These are phyloP conservation scores for Moelleriella libera DNA, from an alignment of 2,329 filamentous ascomycete genomes.

Conservation along the genomic window DNA sequence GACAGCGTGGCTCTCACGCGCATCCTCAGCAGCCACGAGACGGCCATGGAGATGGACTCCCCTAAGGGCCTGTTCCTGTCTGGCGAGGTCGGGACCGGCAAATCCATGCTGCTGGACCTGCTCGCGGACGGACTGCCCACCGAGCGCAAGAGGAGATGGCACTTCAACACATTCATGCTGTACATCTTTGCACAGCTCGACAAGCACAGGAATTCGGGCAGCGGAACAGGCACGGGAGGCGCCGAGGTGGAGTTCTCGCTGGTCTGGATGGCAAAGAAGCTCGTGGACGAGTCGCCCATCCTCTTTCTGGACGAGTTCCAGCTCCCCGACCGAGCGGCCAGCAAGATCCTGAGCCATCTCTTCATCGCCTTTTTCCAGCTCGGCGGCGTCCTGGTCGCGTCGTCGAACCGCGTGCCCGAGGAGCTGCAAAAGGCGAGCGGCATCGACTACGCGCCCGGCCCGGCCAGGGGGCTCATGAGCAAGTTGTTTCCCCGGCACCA, in stretches of 20 bases:
- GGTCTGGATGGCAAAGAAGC: constrained; percentile 60
- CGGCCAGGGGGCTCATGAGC: constrained; percentile 35
- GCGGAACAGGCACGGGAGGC: constrained; percentile 2
- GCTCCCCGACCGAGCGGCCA: constrained; percentile 62
- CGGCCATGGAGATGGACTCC: constrained; percentile 56
- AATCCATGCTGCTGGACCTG: constrained; percentile 73
- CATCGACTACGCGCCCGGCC: constrained; percentile 47
- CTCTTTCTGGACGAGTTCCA: constrained; percentile 77
- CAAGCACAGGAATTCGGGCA: constrained; percentile 34
- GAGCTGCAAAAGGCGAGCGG: constrained; percentile 65
- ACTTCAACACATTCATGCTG: constrained; percentile 80
- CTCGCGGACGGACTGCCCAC: constrained; percentile 68
- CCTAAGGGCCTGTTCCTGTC: constrained; percentile 65
- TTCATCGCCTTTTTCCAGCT: constrained; percentile 72
- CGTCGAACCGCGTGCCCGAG: constrained; percentile 73
- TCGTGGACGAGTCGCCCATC: constrained; percentile 61
- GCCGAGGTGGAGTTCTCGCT: constrained; percentile 44
- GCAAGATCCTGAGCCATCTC: constrained; percentile 66
- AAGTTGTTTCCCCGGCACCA: constrained; percentile 28
- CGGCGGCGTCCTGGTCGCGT: constrained; percentile 66
- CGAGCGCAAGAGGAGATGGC: constrained; percentile 59
- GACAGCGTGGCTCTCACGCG: constrained; percentile 52
- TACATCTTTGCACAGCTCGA: constrained; percentile 63
- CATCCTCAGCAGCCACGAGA: constrained; percentile 56
- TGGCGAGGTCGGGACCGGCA: constrained; percentile 71